A percentile compares a stretch with the other conserved stretches of the same genome.
Conservation (phyloP, 148 eudicot genomes). For the Camellia japonica region DNA sequence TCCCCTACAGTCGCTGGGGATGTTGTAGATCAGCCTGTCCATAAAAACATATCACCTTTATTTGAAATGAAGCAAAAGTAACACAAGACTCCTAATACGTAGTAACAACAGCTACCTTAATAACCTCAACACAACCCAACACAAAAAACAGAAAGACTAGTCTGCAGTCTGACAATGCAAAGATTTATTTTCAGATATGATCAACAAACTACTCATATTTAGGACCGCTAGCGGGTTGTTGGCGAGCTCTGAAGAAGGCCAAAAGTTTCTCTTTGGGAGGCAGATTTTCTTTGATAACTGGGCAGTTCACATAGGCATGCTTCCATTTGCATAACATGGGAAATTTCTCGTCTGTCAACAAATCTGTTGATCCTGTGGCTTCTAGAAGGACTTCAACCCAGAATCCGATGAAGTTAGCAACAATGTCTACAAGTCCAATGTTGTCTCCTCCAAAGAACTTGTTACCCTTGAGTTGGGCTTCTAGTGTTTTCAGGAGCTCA, state of each 20-base stretch:
- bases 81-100: too few relatives aligned
- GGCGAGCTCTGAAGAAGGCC: background rate
- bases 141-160: background rate
- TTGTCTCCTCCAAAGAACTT: constrained; percentile 49
- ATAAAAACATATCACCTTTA: too few relatives aligned
- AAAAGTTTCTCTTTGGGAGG: background rate
- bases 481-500: constrained; percentile 33
- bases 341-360: constrained; percentile 36
- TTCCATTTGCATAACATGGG: constrained; percentile 22
- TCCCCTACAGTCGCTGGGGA: too few relatives aligned
- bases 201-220: too few relatives aligned
- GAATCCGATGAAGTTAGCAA: constrained; percentile 30
- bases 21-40: too few relatives aligned
- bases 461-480: constrained; percentile 38
- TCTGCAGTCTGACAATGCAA: background rate
- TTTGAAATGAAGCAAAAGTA: too few relatives aligned
- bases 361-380: constrained; percentile 14
- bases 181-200: too few relatives aligned
- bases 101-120: background rate
- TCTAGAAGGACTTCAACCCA: constrained; percentile 38
- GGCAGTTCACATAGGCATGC: background rate
- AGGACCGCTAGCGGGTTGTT: background rate
- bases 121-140: background rate
- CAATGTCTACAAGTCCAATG: constrained; percentile 44
- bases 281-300: background rate